A percentile compares a stretch with the other conserved stretches of the same genome.
These are phyloP conservation scores for Erigeron canadensis DNA, from an alignment of 129 eudicot genomes.

Conservation along the genomic window DNA sequence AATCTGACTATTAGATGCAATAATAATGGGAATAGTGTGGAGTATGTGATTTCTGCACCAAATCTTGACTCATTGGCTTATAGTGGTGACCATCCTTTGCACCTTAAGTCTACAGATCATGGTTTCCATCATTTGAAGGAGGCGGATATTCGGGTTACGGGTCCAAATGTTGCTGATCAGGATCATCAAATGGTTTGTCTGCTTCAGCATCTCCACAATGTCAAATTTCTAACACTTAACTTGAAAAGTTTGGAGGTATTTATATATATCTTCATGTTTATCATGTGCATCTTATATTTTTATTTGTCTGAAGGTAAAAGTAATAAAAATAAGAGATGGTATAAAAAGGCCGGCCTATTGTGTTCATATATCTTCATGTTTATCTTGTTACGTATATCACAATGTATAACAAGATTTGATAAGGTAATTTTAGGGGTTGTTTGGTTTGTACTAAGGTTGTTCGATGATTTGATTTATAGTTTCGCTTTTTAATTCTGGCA, in stretches of 20 bases:
- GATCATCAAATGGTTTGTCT: background rate
- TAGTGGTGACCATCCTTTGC: background rate
- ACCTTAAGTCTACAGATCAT: background rate
- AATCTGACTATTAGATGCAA: background rate
- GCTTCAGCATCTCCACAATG: constrained; percentile 14
- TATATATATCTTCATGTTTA: background rate
- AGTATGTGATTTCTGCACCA: constrained; percentile 4
- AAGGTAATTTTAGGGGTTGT: too few relatives aligned
- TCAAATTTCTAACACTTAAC: constrained; percentile 9
- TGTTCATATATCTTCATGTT: too few relatives aligned
- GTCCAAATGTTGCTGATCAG: background rate
- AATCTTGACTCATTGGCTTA: background rate
- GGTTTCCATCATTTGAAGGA: background rate
- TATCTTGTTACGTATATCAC: too few relatives aligned
- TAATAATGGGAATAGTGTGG: background rate
- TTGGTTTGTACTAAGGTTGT: too few relatives aligned
- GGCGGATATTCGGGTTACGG: background rate
- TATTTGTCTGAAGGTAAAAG: too few relatives aligned
- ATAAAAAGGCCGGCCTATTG: too few relatives aligned
- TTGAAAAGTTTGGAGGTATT: background rate
- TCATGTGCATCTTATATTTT: too few relatives aligned
- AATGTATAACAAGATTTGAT: too few relatives aligned
- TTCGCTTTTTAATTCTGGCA: too few relatives aligned
- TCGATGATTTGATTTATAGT: too few relatives aligned
- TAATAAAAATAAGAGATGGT: too few relatives aligned